These are phyloP conservation scores for Penicillium brevicompactum DNA, from an alignment of 2,329 filamentous ascomycete genomes.

Conservation along the genomic window DNA sequence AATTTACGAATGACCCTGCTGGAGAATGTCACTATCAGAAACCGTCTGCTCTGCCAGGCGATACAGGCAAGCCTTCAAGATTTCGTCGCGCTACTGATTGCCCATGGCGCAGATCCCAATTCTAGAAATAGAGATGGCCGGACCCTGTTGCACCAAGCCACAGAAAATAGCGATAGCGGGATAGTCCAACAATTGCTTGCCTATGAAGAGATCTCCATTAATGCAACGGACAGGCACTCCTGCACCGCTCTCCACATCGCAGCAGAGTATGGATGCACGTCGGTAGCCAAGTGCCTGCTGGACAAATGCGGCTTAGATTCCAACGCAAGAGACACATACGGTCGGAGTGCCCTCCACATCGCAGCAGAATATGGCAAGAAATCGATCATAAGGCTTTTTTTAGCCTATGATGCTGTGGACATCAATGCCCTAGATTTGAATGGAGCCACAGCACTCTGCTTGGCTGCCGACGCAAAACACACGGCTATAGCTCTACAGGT, in stretches of 20 bases:
- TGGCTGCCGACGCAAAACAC: constrained; percentile 2
- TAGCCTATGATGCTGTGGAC: too few species aligned
- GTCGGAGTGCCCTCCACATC: constrained; percentile 7
- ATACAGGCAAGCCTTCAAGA: constrained; percentile 5
- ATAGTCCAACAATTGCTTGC: constrained; percentile 4
- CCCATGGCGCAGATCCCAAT: constrained; percentile 6
- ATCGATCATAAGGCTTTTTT: constrained; percentile 4
- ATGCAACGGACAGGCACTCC: background rate
- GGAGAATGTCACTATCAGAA: too few species aligned
- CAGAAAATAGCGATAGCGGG: constrained; percentile 1
- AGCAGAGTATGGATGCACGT: constrained; percentile 1
- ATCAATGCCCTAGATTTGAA: constrained; percentile 4
- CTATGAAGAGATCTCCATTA: constrained; percentile 1
- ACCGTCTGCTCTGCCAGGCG: constrained; percentile 1
- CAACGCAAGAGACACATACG: constrained; percentile 6
- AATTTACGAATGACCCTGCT: too few species aligned
- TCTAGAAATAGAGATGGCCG: background rate
- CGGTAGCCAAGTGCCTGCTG: too few species aligned
- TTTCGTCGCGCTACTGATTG: constrained; percentile 5
- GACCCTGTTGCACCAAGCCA: constrained; percentile 5
- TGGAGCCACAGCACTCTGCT: constrained; percentile 8
- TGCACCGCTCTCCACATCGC: constrained; percentile 1
- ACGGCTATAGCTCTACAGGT: constrained; percentile 5
- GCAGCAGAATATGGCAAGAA: constrained; percentile 10
- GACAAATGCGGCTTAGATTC: background rate